Conservation (phyloP, 2,329 filamentous ascomycete genomes). For the Neospermospora avenae region DNA sequence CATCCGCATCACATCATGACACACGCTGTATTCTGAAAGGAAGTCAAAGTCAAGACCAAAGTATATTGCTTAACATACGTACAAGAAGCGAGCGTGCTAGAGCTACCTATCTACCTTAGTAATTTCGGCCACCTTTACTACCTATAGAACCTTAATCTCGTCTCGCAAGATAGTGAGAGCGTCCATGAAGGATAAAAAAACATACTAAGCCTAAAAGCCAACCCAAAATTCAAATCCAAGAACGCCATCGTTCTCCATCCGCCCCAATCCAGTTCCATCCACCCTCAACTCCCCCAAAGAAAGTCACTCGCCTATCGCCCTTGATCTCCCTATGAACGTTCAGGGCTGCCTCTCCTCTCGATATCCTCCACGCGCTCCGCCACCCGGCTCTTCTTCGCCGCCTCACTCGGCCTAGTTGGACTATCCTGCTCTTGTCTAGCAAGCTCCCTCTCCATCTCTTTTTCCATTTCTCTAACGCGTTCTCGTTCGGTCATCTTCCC, state of each 20-base stretch:
- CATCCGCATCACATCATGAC: background rate
- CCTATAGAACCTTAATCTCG: background rate
- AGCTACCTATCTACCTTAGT: background rate
- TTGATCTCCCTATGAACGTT: background rate
- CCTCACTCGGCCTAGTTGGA: conserved; percentile 12
- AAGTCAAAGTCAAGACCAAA: too few relatives aligned
- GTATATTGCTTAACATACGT: too few relatives aligned
- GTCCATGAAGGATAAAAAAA: background rate
- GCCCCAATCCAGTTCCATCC: background rate
- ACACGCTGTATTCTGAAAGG: background rate
- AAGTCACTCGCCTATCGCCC: background rate
- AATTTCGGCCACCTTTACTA: background rate
- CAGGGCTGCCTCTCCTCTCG: conserved; percentile 22
- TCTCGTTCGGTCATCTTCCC: background rate
- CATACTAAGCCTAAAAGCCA: background rate
- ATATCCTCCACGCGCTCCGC: conserved; percentile 31
- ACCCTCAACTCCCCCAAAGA: background rate
- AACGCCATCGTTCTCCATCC: background rate
- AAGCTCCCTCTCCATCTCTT: conserved; percentile 3
- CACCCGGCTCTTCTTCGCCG: conserved; percentile 18
- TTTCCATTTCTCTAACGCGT: conserved; percentile 5
- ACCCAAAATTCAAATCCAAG: background rate
- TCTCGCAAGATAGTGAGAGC: background rate
- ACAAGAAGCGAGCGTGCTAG: too few relatives aligned
- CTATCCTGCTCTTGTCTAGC: background rate